Conservation (phyloP, 805 yeast genomes). For the Candida sanyiensis region DNA sequence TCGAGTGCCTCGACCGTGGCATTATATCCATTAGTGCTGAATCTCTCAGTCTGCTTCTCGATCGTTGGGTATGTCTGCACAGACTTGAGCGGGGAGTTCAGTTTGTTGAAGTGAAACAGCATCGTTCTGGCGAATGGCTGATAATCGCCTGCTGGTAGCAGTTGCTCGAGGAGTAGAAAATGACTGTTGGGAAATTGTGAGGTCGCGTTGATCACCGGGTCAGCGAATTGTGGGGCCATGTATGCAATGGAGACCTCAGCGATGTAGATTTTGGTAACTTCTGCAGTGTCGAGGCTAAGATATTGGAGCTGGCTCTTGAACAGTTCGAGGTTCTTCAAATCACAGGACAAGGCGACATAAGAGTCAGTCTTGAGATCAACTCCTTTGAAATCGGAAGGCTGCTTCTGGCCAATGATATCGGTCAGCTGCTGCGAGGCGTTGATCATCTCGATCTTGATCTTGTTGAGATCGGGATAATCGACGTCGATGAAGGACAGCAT, state of each 20-base stretch:
- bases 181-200: slow-evolving; percentile 43
- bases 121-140: slow-evolving; percentile 72
- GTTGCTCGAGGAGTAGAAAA: slow-evolving; percentile 64
- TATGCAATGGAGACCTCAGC: slow-evolving; percentile 84
- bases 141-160: slow-evolving; percentile 53
- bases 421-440: slow-evolving; percentile 40
- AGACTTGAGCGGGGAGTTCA: slow-evolving; percentile 65
- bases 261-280: slow-evolving; percentile 50
- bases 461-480: slow-evolving; percentile 67
- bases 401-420: slow-evolving; percentile 36
- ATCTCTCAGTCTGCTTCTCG: slow-evolving; percentile 45
- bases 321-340: slow-evolving; percentile 43
- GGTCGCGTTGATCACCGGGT: slow-evolving; percentile 49
- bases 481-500: slow-evolving; percentile 55
- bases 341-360: slow-evolving; percentile 62
- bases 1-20: slow-evolving; percentile 44
- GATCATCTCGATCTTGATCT: slow-evolving; percentile 50
- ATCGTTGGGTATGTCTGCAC: slow-evolving; percentile 51
- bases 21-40: slow-evolving; percentile 40
- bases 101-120: slow-evolving; percentile 62
- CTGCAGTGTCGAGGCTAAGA: slow-evolving; percentile 20
- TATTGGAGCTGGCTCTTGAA: slow-evolving; percentile 28
- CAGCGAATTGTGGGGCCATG: slow-evolving; percentile 64
- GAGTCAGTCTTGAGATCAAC: slow-evolving; percentile 33
- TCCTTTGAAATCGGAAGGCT: slow-evolving; percentile 15